These are phyloP conservation scores for Protea cynaroides DNA, from an alignment of 164 flowering plant genomes.

Conservation along the genomic window DNA sequence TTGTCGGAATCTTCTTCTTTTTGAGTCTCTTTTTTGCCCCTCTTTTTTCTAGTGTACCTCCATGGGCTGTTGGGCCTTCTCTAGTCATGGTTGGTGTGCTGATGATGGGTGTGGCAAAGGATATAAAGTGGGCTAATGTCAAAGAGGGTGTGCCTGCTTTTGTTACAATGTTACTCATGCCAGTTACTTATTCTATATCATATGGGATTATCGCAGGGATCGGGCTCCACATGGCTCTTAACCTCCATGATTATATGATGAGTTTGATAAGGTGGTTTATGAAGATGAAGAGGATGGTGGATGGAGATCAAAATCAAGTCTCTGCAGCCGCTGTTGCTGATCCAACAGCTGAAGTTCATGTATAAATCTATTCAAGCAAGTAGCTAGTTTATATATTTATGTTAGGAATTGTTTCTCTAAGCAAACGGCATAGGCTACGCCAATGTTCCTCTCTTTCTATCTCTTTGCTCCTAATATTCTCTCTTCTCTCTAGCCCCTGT, in stretches of 20 bases:
- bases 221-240: constrained; percentile 52
- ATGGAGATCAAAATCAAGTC: constrained; percentile 56
- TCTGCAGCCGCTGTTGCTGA: constrained; percentile 38
- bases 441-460: too few relatives aligned
- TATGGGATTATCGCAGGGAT: constrained; percentile 85
- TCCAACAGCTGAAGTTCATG: constrained; percentile 11
- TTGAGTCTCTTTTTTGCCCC: constrained; percentile 67
- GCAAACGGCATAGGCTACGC: too few relatives aligned
- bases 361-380: not conserved
- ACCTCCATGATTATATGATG: constrained; percentile 35
- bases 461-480: too few relatives aligned
- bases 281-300: constrained; percentile 36
- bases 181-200: constrained; percentile 70
- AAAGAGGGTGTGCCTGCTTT: constrained; percentile 77
- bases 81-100: constrained; percentile 73
- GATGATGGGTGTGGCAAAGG: constrained; percentile 85
- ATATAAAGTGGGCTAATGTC: constrained; percentile 57
- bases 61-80: constrained; percentile 90
- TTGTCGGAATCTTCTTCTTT: constrained; percentile 50
- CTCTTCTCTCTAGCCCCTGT: too few relatives aligned
- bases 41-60: constrained; percentile 62
- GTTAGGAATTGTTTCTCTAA: too few relatives aligned
- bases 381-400: too few relatives aligned
- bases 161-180: constrained; percentile 77
- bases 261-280: constrained; percentile 30